A percentile compares a stretch with the other conserved stretches of the same genome.
Conservation (phyloP, 352 stramenopile genomes). For the Peronosclerospora sorghi region DNA sequence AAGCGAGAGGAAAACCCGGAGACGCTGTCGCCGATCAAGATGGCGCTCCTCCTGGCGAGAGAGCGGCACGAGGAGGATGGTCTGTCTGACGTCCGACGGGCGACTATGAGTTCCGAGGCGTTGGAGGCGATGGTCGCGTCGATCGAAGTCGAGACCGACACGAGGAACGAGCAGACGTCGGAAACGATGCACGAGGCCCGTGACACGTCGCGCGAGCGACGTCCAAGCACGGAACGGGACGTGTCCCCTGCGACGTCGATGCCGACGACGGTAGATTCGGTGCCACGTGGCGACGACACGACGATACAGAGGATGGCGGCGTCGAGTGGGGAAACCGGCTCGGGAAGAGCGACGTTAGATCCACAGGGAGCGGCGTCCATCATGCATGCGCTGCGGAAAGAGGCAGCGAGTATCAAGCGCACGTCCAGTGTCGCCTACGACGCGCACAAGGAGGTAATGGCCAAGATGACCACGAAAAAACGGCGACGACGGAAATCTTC, state of each 20-base stretch:
- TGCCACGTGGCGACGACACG: too few species aligned
- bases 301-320: too few species aligned
- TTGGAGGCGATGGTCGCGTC: constrained; percentile 24
- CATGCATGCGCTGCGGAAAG: constrained; percentile 26
- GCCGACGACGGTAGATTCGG: neutral
- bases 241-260: constrained; percentile 2
- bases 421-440: too few species aligned
- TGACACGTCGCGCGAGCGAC: too few species aligned
- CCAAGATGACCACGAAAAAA: neutral
- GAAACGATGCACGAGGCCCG: neutral
- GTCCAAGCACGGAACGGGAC: too few species aligned
- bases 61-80: neutral
- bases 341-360: constrained; percentile 47
- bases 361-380: constrained; percentile 32
- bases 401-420: constrained; percentile 6
- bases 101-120: constrained; percentile 22
- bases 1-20: too few species aligned
- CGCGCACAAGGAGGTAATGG: too few species aligned
- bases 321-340: too few species aligned
- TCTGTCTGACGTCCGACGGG: constrained; percentile 6
- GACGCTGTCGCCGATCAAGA: constrained; percentile 43
- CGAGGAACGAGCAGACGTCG: neutral
- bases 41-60: constrained; percentile 11
- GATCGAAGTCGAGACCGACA: neutral
- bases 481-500: neutral